phyloP scores from a whole-genome alignment of 1,139 yeast genomes.

The Pichia sp. region DNA sequence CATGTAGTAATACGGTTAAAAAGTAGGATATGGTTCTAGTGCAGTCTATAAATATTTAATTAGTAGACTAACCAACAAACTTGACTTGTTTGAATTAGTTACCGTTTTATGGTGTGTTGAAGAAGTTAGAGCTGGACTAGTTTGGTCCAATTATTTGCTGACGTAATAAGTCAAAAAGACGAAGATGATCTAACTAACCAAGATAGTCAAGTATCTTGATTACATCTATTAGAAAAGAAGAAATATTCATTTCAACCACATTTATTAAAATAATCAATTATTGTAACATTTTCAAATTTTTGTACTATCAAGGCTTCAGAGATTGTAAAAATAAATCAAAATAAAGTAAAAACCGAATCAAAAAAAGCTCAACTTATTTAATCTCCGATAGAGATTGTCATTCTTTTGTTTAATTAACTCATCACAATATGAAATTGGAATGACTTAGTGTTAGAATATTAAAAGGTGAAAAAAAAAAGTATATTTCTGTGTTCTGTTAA shows the following conservation, averaged over 20 bases:
- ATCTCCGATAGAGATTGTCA: slow-evolving; percentile 25
- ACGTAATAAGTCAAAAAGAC: slow-evolving; percentile 14
- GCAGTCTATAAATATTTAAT: slow-evolving; percentile 15
- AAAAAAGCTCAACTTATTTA: slow-evolving; percentile 15
- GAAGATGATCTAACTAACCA: too few species aligned
- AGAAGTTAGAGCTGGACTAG: slow-evolving; percentile 7
- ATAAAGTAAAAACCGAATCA: background rate
- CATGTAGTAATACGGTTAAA: slow-evolving; percentile 6
- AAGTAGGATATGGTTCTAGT: slow-evolving; percentile 12
- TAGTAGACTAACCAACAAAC: slow-evolving; percentile 12
- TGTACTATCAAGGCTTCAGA: slow-evolving; percentile 23
- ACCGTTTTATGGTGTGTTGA: slow-evolving; percentile 13
- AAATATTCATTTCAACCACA: slow-evolving; percentile 22
- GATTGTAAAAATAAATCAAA: slow-evolving; percentile 14
- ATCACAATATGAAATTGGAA: slow-evolving; percentile 23
- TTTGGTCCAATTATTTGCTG: slow-evolving; percentile 10
- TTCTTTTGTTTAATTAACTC: slow-evolving; percentile 27
- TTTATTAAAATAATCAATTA: slow-evolving; percentile 26
- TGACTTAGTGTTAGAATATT: slow-evolving; percentile 19
- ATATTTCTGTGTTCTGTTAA: slow-evolving; percentile 16
- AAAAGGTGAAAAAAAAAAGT: slow-evolving; percentile 14
- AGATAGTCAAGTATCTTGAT: too few species aligned
- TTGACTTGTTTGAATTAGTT: slow-evolving; percentile 15
- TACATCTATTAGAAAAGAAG: slow-evolving; percentile 15
- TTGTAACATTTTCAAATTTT: slow-evolving; percentile 22